These are phyloP conservation scores for Thalassiosira profunda DNA, from an alignment of 108 stramenopile genomes.

Conservation along the genomic window DNA sequence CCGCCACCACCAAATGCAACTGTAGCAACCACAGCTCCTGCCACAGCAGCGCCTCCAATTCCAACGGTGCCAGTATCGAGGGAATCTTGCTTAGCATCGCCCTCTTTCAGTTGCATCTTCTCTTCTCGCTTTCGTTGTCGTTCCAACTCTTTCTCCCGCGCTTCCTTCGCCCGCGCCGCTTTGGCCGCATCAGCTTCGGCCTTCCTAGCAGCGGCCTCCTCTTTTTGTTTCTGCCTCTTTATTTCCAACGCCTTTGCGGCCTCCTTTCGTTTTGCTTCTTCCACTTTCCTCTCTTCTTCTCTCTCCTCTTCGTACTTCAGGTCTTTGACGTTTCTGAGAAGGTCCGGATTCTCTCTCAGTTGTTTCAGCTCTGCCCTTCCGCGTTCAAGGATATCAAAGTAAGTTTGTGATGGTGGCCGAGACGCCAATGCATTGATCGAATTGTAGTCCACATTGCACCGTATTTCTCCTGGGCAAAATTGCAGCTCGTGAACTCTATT, in stretches of 20 bases:
- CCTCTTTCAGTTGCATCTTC: background rate
- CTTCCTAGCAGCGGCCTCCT: no score
- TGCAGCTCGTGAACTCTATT: conserved; percentile 74
- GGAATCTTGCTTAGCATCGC: background rate
- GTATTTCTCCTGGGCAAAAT: conserved; percentile 66
- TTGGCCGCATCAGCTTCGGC: no score
- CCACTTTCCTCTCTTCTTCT: background rate
- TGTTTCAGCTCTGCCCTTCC: conserved; percentile 23
- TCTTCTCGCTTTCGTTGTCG: conserved; percentile 19
- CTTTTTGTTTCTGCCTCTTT: conserved; percentile 6
- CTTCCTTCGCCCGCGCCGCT: conserved; percentile 3
- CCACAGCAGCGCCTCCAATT: background rate
- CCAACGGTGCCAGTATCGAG: background rate
- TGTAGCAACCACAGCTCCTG: background rate
- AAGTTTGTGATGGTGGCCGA: conserved; percentile 14
- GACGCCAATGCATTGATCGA: conserved; percentile 23
- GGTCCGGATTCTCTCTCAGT: conserved; percentile 35
- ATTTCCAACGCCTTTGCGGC: background rate
- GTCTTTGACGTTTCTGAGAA: conserved; percentile 35
- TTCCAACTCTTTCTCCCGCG: conserved; percentile 12
- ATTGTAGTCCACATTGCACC: conserved; percentile 56
- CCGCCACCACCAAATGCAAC: background rate
- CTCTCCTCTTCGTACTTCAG: conserved; percentile 40
- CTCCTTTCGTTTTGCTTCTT: conserved; percentile 14
- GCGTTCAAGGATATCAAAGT: conserved; percentile 23